Conservation (phyloP, 768 basidiomycete genomes). For the Sarcodon sp. region DNA sequence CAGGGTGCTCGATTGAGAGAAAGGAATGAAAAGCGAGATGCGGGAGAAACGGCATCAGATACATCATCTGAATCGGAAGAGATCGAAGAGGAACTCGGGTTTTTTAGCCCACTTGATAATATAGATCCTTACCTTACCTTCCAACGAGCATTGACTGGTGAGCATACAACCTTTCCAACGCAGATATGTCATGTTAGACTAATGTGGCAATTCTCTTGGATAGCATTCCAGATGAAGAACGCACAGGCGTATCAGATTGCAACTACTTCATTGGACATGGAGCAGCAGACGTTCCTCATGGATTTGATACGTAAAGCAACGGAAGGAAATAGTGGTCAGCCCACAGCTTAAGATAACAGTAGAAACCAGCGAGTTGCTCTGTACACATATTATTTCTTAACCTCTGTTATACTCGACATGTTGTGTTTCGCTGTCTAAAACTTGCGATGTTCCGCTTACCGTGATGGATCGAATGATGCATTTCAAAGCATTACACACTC, state of each 20-base stretch:
- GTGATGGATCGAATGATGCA: too few relatives aligned
- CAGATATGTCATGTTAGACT: conserved; percentile 10
- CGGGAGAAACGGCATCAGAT: conserved; percentile 21
- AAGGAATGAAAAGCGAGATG: conserved; percentile 31
- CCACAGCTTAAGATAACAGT: not conserved
- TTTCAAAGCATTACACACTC: too few relatives aligned
- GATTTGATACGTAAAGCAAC: conserved; percentile 65
- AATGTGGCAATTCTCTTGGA: not conserved
- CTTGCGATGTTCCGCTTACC: too few relatives aligned
- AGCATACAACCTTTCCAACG: too few relatives aligned
- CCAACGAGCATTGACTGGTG: conserved; percentile 68
- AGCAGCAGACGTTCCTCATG: conserved; percentile 74
- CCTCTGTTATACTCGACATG: too few relatives aligned
- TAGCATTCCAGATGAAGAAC: conserved; percentile 72
- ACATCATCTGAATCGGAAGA: conserved; percentile 35
- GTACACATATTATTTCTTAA: too few relatives aligned
- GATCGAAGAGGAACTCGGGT: conserved; percentile 76
- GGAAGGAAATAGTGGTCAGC: conserved; percentile 22
- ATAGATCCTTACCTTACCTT: conserved; percentile 72
- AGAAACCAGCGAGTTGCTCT: too few relatives aligned
- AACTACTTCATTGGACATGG: conserved; percentile 58
- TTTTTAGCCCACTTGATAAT: conserved; percentile 71
- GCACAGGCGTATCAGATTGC: conserved; percentile 52
- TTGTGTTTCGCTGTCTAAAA: too few relatives aligned
- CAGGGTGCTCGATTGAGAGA: conserved; percentile 67